These are phyloP conservation scores for Alternaria novae-zelandiae DNA, from an alignment of 2,329 filamentous ascomycete species.

Conservation along the genomic window DNA sequence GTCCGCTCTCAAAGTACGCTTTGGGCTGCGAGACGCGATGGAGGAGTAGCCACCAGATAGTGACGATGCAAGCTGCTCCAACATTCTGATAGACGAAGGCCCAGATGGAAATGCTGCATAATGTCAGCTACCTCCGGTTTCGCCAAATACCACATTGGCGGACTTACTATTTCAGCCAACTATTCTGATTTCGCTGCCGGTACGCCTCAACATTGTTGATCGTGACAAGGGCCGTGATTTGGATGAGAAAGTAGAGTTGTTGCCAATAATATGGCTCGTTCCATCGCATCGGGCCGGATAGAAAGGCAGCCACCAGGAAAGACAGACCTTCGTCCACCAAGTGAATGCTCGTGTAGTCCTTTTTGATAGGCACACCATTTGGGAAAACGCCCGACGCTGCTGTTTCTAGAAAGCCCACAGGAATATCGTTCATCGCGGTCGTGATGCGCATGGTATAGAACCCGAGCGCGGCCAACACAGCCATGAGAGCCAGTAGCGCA, in stretches of 20 bases:
- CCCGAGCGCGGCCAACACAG: slow-evolving; percentile 4
- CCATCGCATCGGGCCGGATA: slow-evolving; percentile 13
- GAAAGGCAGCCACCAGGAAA: slow-evolving; percentile 20
- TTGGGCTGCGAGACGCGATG: slow-evolving; percentile 15
- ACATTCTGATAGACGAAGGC: slow-evolving; percentile 22
- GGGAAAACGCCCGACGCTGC: slow-evolving; percentile 6
- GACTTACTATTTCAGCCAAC: slow-evolving; percentile 27
- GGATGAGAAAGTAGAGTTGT: slow-evolving; percentile 20
- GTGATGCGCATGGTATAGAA: slow-evolving; percentile 21
- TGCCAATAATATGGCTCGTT: slow-evolving; percentile 25
- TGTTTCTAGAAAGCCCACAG: slow-evolving; percentile 9
- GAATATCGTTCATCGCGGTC: slow-evolving; percentile 1
- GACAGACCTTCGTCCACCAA: slow-evolving; percentile 13
- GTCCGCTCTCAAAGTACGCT: slow-evolving; percentile 21
- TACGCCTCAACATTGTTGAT: slow-evolving; percentile 24
- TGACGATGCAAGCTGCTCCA: slow-evolving; percentile 16
- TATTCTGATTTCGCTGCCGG: slow-evolving; percentile 18
- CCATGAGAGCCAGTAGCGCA: slow-evolving; percentile 5
- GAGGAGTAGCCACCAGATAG: slow-evolving; percentile 19
- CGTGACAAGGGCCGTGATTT: slow-evolving; percentile 10
- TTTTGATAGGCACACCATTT: slow-evolving; percentile 20
- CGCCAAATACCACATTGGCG: neutral
- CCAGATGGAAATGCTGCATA: slow-evolving; percentile 11
- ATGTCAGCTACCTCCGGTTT: neutral
- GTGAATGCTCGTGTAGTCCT: slow-evolving; percentile 17